Evolutionary conservation across 2,329 filamentous ascomycete species (phyloP).

Genomic region (Alternaria ventricosa): DNA sequence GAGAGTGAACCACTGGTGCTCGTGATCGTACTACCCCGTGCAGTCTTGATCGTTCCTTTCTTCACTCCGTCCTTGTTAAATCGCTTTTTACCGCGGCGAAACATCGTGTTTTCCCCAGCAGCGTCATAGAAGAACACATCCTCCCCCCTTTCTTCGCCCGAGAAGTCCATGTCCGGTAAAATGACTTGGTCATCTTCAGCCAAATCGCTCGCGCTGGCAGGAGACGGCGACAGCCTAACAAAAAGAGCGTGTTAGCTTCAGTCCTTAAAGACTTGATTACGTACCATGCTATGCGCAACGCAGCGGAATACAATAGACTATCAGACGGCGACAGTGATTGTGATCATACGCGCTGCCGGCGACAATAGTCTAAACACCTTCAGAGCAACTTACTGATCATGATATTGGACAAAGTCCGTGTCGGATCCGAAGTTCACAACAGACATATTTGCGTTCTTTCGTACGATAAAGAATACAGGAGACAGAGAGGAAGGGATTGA

Average conservation of each 20-base stretch:
- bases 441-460: not conserved
- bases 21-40: not conserved
- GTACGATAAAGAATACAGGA: accelerated
- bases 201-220: not conserved
- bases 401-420: not conserved
- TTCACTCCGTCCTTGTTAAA: not conserved
- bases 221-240: not conserved
- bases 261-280: not conserved
- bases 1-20: not conserved
- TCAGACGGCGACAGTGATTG: not conserved
- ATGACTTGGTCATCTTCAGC: not conserved
- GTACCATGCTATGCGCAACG: not conserved
- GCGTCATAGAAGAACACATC: not conserved
- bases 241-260: not conserved
- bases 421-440: not conserved
- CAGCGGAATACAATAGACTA: not conserved
- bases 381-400: not conserved
- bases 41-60: not conserved
- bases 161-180: not conserved
- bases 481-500: not conserved
- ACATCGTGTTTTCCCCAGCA: not conserved
- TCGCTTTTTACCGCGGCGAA: not conserved
- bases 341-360: not conserved
- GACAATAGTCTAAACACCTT: not conserved
- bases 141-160: not conserved